Percentiles rank a stretch among this genome's conserved stretches.
These are phyloP conservation scores for Eragrostis nindensis DNA, from an alignment of 176 grass and related monocot genomes.

Conservation along the genomic window DNA sequence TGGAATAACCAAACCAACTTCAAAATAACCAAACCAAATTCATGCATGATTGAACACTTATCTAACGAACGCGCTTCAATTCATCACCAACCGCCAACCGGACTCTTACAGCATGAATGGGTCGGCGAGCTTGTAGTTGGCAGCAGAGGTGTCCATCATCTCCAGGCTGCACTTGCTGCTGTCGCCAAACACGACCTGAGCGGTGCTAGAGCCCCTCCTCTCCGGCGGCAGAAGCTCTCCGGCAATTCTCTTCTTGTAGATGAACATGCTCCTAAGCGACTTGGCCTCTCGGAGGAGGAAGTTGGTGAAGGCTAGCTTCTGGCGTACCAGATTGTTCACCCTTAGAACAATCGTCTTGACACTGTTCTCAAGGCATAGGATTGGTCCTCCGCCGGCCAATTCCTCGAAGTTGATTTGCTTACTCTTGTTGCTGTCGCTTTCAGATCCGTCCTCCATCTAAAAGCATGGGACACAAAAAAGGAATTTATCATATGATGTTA, in stretches of 20 bases:
- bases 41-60: no score
- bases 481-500: not conserved
- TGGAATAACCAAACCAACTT: no score
- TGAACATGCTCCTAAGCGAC: not conserved
- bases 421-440: not conserved
- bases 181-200: not conserved
- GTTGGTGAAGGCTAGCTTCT: not conserved
- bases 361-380: not conserved
- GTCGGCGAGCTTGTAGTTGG: not conserved
- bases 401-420: not conserved
- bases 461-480: not conserved
- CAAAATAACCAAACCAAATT: no score
- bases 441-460: not conserved
- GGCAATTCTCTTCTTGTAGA: not conserved
- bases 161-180: not conserved
- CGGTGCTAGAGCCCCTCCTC: not conserved
- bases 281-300: not conserved
- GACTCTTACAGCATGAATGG: not conserved
- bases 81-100: no score
- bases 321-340: not conserved
- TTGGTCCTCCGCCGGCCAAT: not conserved
- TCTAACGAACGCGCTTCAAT: no score
- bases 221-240: not conserved
- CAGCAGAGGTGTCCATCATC: not conserved
- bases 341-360: not conserved